Percentiles rank a stretch among this genome's conserved stretches.
Evolutionary conservation across 768 basidiomycete genomes (phyloP).

Genomic region (Pleurotus tuber-regium): DNA sequence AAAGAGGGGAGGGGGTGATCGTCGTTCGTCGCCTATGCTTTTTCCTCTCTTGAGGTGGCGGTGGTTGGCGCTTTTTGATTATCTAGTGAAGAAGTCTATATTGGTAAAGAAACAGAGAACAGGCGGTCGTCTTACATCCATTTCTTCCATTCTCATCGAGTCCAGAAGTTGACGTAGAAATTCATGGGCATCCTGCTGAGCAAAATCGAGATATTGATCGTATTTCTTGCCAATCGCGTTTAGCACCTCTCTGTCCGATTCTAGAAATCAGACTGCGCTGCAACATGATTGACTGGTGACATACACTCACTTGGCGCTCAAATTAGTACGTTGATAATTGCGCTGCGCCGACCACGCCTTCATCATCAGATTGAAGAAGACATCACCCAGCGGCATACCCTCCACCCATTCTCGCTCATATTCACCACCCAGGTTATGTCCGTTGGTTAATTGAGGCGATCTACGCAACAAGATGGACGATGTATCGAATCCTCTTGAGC

Average conservation of each 20-base stretch:
- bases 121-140: conserved; percentile 56
- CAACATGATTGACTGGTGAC: background rate
- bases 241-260: conserved; percentile 53
- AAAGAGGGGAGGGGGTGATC: conserved; percentile 10
- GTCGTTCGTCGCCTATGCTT: conserved; percentile 32
- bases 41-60: conserved; percentile 33
- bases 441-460: conserved; percentile 72
- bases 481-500: conserved; percentile 36
- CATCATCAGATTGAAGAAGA: conserved; percentile 57
- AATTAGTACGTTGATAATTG: conserved; percentile 42
- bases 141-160: conserved; percentile 92
- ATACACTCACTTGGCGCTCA: conserved; percentile 65
- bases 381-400: conserved; percentile 69
- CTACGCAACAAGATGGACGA: conserved; percentile 38
- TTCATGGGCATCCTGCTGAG: conserved; percentile 96
- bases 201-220: conserved; percentile 92
- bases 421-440: conserved; percentile 49
- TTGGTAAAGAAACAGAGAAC: background rate
- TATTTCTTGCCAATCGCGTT: conserved; percentile 76
- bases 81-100: conserved; percentile 45
- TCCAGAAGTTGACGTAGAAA: conserved; percentile 87
- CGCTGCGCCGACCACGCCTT: conserved; percentile 66
- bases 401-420: conserved; percentile 53
- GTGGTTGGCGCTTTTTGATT: conserved; percentile 72
- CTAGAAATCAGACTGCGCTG: background rate